phyloP scores from a whole-genome alignment of 2,329 filamentous ascomycete genomes.

The Ascochyta rabiei region DNA sequence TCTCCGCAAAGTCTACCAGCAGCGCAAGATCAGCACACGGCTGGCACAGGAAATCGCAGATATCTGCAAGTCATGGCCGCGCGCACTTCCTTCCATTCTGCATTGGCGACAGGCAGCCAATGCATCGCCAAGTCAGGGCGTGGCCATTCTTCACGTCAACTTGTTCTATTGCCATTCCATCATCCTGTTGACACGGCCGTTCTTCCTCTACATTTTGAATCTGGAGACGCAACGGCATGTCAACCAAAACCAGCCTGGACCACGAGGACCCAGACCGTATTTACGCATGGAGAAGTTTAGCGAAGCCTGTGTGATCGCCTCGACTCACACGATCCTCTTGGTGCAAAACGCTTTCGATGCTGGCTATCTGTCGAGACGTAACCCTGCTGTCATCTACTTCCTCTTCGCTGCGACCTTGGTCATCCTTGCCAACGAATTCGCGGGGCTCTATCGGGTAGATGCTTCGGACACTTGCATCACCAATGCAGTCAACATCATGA shows the following conservation, averaged over 20 bases:
- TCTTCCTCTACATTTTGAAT: constrained; percentile 65
- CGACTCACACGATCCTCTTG: constrained; percentile 49
- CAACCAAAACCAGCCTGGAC: constrained; percentile 30
- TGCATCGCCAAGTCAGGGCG: constrained; percentile 56
- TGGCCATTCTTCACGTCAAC: constrained; percentile 67
- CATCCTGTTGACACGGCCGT: constrained; percentile 67
- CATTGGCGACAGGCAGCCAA: constrained; percentile 58
- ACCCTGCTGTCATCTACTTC: constrained; percentile 51
- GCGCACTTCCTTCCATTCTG: constrained; percentile 55
- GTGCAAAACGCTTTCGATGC: constrained; percentile 51
- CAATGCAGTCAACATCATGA: constrained; percentile 49
- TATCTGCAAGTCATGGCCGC: constrained; percentile 60
- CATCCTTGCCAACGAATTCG: constrained; percentile 50
- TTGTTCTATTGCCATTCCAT: constrained; percentile 68
- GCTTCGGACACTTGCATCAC: constrained; percentile 45
- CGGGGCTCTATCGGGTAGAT: constrained; percentile 42
- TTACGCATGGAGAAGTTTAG: constrained; percentile 57
- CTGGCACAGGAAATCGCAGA: constrained; percentile 64
- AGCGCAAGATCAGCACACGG: constrained; percentile 63
- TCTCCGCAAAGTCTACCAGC: constrained; percentile 65
- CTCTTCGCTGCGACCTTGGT: constrained; percentile 50
- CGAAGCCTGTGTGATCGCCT: constrained; percentile 52
- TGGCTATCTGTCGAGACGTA: constrained; percentile 48
- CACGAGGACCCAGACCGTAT: constrained; percentile 35
- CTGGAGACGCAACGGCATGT: constrained; percentile 47